Evolutionary conservation across 345 rosid species (phyloP).

Genomic region (Adansonia digitata): DNA sequence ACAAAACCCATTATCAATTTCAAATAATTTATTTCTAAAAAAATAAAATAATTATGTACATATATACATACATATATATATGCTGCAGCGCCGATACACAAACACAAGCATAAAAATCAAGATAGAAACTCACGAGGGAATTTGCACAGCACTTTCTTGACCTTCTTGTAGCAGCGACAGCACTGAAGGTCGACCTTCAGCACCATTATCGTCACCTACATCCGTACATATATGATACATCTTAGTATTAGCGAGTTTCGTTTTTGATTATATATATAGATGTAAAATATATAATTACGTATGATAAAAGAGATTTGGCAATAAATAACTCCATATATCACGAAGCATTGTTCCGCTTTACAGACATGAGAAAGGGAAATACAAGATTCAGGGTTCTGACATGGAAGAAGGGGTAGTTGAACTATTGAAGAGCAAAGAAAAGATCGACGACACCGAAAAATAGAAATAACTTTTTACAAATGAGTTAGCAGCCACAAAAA

Average conservation of each 20-base stretch:
- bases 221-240: background rate
- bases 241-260: background rate
- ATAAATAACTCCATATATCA: background rate
- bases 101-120: background rate
- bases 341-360: background rate
- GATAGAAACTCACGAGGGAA: slow-evolving; percentile 58
- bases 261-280: background rate
- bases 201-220: slow-evolving; percentile 62
- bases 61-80: background rate
- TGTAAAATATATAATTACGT: background rate
- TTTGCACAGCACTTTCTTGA: slow-evolving; percentile 60
- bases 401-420: background rate
- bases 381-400: slow-evolving; percentile 30
- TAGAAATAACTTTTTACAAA: no score
- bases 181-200: slow-evolving; percentile 71
- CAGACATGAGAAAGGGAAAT: background rate
- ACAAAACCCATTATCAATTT: slow-evolving; percentile 23
- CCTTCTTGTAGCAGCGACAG: slow-evolving; percentile 57
- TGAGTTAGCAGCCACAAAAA: background rate
- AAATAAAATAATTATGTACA: background rate
- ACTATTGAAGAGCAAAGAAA: no score
- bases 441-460: no score
- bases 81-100: background rate
- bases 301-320: background rate
- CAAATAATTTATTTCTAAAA: no score